Evolutionary conservation across 345 rosid genomes (phyloP).

Genomic region (Eucalyptus tenuipes): DNA sequence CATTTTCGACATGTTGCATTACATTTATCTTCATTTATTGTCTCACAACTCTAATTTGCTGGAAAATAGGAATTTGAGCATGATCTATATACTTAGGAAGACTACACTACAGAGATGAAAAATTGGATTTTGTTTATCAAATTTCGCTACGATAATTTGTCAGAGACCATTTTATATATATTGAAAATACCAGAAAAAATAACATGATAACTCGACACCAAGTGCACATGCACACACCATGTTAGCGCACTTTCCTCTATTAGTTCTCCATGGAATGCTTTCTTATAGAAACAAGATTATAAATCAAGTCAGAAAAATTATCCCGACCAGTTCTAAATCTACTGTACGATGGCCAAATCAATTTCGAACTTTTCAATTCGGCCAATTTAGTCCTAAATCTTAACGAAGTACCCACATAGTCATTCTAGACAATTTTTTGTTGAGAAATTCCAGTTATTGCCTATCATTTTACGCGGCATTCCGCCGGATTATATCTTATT

Average conservation of each 20-base stretch:
- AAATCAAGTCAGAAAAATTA: too few species aligned
- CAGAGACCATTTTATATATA: background rate
- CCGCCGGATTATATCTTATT: background rate
- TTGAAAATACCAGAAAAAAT: background rate
- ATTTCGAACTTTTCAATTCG: fast-evolving
- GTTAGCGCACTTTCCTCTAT: background rate
- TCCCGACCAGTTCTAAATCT: fast-evolving
- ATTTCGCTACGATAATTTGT: background rate
- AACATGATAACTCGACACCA: background rate
- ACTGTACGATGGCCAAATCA: background rate
- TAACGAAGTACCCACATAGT: background rate
- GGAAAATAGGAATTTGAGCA: background rate
- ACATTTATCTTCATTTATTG: background rate
- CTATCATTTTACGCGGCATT: fast-evolving
- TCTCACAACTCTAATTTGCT: background rate
- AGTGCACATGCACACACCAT: background rate
- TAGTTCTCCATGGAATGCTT: background rate
- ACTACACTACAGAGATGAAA: background rate
- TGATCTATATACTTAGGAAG: background rate
- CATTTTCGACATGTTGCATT: background rate
- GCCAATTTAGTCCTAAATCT: fast-evolving
- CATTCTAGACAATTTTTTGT: fast-evolving
- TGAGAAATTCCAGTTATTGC: background rate
- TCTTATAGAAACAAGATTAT: background rate
- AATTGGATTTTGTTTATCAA: background rate